Evolutionary conservation across 2,329 filamentous ascomycete species (phyloP), one percentile per base, ranked within the genome.

Genomic region (Verticillium nubilum): DNA sequence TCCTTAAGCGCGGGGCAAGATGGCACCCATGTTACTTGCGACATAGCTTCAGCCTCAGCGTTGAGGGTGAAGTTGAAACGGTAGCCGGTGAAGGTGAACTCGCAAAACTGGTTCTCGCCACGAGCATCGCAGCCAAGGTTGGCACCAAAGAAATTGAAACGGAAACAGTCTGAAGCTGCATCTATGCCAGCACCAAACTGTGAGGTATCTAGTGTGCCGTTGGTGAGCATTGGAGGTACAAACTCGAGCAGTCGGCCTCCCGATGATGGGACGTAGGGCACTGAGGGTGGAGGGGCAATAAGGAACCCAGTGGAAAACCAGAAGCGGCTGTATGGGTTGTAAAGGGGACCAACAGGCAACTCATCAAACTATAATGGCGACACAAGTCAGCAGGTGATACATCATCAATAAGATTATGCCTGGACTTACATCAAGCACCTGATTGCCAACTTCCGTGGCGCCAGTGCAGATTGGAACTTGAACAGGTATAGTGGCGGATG

Each of bases 281-380:
- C 69, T 12, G 66, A 61, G 23, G 68, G 63, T 26, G 72, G 72
- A 2, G 75, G 74, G 1, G 70, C 70, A 54, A 77, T 67, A 5
- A 75, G 65, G 59, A 77, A 77, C 2, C 75, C 75, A 60, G 74
- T 68, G 27, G 75, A 77, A 59, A 77, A 77, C 75, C 75, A 77
- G 28, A 76, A 68, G 54, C 74, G 72, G 6, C 72, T 68, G 19
- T 69, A 67, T 1, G 75, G 75, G 25, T 77, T 77, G 65, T 75
- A 74, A 2, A 77, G 66, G 10, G 74, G 74, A 0, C 75, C 75
- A 7, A 69, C 60, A n/a, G 67, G 68, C 5, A 69, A 60, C 17
- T 68, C 65, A 58, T 77, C 74, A 59, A 77, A 77, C 75, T 77
- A 56, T 23, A n/a, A 25, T n/a, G 54, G 58, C 52, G 2, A n/a